Base-by-base conservation (phyloP, 305 asterid species). In the Euphrasia arctica region DNA sequence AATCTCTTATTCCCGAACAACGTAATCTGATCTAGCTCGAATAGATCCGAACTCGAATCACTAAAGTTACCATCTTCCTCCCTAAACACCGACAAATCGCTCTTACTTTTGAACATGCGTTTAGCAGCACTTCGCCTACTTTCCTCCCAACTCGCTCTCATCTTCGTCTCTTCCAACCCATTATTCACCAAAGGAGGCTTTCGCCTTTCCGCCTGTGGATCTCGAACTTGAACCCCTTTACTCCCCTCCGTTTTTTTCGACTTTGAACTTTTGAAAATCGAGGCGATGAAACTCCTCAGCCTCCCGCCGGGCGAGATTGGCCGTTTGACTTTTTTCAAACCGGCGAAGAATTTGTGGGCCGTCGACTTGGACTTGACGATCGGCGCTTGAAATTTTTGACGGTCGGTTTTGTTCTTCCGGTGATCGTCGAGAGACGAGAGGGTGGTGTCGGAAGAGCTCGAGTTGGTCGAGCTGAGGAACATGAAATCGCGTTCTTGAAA, bases 41-140 rank as follows among this genome's bases (percentile, higher is more conserved):
- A 87, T 50, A 90, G 74, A 70, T 90, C 95, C 28, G 96, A 90
- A 54, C 96, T 90, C 41, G 85, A 83, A 68, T 84, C 95, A 61
- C 96, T 90, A 0, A 60, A 83, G 2, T 77, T 74, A 0, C 79
- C 82, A 1, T 77, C 85, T 0, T 79, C 78, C 0, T 72, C 78
- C 0, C 43, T 39, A 8, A 39, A 69, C 80, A 5, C 57, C 66
- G 58, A 5, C 25, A 68, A 34, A 34, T 55, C 45, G 9, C 63
- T 57, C 34, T 65, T 74, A 58, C 62, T 68, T 55, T 58, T 73
- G 9, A 39, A 15, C 29, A 22, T 60, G 50, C 47, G 63, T 54
- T 72, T 58, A 25, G 58, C 49, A 1, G n/a, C 32, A 11, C 36
- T 27, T 63, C 48, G 62, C 48, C 63, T 67, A 31, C 62, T 70